Evolutionary conservation across 1,284 basidiomycete genomes (phyloP).

Genomic region (Trichosporon coremiiforme): DNA sequence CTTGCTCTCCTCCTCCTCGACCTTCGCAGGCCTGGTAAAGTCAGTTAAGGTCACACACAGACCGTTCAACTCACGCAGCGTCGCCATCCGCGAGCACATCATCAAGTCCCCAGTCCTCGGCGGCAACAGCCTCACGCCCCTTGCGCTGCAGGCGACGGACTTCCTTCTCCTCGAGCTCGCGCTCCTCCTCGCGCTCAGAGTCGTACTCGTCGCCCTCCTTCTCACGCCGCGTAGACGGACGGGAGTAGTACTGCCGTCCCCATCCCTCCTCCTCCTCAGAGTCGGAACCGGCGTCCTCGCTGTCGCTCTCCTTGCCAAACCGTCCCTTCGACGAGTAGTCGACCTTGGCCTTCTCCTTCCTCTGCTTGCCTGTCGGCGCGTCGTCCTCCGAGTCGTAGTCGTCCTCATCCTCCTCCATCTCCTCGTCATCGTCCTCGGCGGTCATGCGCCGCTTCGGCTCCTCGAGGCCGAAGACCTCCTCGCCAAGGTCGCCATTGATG

Average conservation of each 20-base stretch:
- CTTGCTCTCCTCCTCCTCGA: constrained; percentile 19
- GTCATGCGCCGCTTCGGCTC: constrained; percentile 46
- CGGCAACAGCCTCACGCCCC: constrained; percentile 68
- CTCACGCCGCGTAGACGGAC: constrained; percentile 48
- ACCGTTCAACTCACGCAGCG: constrained; percentile 27
- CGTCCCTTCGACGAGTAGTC: constrained; percentile 51
- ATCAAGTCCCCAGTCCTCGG: constrained; percentile 78
- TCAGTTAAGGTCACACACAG: background rate
- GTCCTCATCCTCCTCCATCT: constrained; percentile 45
- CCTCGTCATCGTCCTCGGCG: constrained; percentile 54
- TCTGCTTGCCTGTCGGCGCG: constrained; percentile 16
- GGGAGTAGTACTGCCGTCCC: constrained; percentile 82
- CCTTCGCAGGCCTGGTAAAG: background rate
- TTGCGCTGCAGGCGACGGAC: constrained; percentile 74
- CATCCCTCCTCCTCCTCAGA: constrained; percentile 65
- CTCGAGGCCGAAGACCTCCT: constrained; percentile 69
- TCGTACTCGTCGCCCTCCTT: constrained; percentile 47
- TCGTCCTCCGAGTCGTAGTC: constrained; percentile 56
- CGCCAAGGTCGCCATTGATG: constrained; percentile 52
- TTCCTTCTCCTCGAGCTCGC: constrained; percentile 34
- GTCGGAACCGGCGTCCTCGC: constrained; percentile 61
- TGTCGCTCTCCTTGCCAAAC: constrained; percentile 57
- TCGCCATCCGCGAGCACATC: constrained; percentile 61
- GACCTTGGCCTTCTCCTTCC: constrained; percentile 50
- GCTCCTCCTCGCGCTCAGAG: constrained; percentile 57